Percentiles rank a stretch among this genome's conserved stretches.
phyloP scores from a whole-genome alignment of 371 early-diverging fungal species.

The Nematocida sp. region DNA sequence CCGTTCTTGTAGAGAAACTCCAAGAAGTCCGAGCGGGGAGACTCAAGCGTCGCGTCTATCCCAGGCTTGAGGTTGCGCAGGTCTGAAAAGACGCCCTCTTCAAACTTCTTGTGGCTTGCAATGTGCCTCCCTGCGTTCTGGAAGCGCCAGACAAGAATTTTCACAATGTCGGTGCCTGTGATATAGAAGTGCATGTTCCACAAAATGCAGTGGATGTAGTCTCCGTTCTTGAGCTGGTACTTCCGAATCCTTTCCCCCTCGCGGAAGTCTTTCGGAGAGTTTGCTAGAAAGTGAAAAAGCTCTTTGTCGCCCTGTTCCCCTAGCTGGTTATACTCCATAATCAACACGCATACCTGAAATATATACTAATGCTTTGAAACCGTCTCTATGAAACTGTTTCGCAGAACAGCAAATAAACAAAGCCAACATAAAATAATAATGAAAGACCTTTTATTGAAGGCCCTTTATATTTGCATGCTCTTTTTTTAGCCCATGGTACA shows the following conservation, averaged over 20 bases:
- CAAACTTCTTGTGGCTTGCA: conserved; percentile 86
- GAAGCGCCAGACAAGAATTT: conserved; percentile 83
- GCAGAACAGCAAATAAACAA: conserved; percentile 51
- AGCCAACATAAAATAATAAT: not conserved
- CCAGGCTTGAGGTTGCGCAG: conserved; percentile 93
- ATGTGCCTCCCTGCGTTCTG: conserved; percentile 78
- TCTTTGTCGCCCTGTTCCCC: conserved; percentile 63
- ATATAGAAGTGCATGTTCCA: conserved; percentile 66
- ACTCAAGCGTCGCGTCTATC: conserved; percentile 84
- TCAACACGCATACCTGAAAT: not conserved
- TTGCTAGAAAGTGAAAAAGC: conserved; percentile 64
- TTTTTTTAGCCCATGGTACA: not conserved
- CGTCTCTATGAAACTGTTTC: conserved; percentile 46
- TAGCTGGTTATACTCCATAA: conserved; percentile 57
- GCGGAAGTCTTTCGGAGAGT: conserved; percentile 65
- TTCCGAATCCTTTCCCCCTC: conserved; percentile 65
- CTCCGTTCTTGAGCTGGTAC: conserved; percentile 65
- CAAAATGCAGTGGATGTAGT: conserved; percentile 65
- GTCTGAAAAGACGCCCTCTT: conserved; percentile 94
- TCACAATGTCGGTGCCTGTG: conserved; percentile 93
- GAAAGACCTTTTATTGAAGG: not conserved
- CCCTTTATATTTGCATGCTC: no score
- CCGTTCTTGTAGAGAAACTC: conserved; percentile 91
- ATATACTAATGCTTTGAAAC: conserved; percentile 34
- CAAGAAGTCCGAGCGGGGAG: conserved; percentile 84